Evolutionary conservation across 2,329 filamentous ascomycete genomes (phyloP), one percentile per base, ranked within the genome.

Genomic region (Ceratocystis alfenasii): DNA sequence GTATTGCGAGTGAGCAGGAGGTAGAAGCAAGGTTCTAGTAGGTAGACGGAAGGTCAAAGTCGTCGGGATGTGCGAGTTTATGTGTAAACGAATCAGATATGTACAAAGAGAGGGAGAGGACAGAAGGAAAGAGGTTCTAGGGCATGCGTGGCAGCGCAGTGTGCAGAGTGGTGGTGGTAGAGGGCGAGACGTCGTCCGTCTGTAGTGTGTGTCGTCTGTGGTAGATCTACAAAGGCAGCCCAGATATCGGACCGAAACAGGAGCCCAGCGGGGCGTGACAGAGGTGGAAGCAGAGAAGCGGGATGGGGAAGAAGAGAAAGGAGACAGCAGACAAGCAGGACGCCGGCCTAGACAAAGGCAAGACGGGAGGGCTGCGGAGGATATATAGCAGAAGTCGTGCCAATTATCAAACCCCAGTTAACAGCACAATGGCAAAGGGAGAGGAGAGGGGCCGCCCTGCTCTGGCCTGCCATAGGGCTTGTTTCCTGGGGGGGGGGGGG

Each of bases 371-470:
- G 25, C 25, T n/a, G 22, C 22, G 25, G 53, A 57, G 17, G 53
- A 57, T 57, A 57, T 57, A 57, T 57, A 57, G 53, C 17, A 57
- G 53, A 7, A 57, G 53, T 57, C 15, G 30, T 57, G 30, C 25
- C 8, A 33, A 30, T 12, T 6, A 30, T 25, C 53, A 33, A 7
- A 3, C 46, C 46, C n/a, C 8, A 57, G 53, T 17, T 7, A 57
- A 6, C 22, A 55, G 12, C 22, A 55, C 50, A 55, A 55, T 55
- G 50, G 36, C 36, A 41, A 41, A 41, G 36, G 36, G 36, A 41
- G 36, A 41, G 36, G 36, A 41, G 36, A 41, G 36, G 22, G 22
- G 8, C 22, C 20, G 22, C 50, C 50, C 25, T 20, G 22, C 1
- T 57, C 25, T 57, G 25, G 53, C 15, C 17, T 57, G 12, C 22